Percentiles rank a stretch among this genome's conserved stretches.
Evolutionary conservation across 805 yeast genomes (phyloP).

Genomic region (Ogataea naganishii): DNA sequence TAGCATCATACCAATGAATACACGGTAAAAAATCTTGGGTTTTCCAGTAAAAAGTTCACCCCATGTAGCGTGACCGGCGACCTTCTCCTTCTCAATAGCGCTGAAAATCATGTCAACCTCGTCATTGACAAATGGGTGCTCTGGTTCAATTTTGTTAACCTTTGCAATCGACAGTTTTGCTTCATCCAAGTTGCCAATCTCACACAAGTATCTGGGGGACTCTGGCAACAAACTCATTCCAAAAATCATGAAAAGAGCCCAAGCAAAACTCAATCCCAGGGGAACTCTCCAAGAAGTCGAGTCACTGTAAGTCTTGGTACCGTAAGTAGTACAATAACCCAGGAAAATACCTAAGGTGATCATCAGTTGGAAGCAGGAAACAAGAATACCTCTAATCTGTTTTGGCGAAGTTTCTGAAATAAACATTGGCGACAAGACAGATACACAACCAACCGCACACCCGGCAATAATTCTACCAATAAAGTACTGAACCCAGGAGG

Average conservation of each 20-base stretch:
- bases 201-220: constrained; percentile 59
- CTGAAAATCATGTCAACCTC: constrained; percentile 29
- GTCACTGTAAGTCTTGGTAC: constrained; percentile 43
- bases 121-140: constrained; percentile 21
- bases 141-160: constrained; percentile 30
- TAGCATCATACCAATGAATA: constrained; percentile 41
- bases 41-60: constrained; percentile 39
- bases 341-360: constrained; percentile 63
- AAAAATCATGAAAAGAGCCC: constrained; percentile 45
- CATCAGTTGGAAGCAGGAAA: constrained; percentile 61
- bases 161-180: constrained; percentile 45
- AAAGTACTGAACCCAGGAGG: constrained; percentile 54
- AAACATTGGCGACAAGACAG: constrained; percentile 48
- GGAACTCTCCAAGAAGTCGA: constrained; percentile 65
- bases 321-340: constrained; percentile 62
- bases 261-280: constrained; percentile 37
- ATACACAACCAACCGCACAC: constrained; percentile 44
- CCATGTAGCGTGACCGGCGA: constrained; percentile 46
- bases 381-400: constrained; percentile 61
- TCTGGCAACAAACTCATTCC: constrained; percentile 64
- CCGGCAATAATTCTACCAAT: constrained; percentile 55
- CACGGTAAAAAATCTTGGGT: constrained; percentile 33
- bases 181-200: constrained; percentile 40
- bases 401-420: constrained; percentile 67
- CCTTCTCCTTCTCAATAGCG: constrained; percentile 39